Percentiles rank a stretch among this genome's conserved stretches.
These are phyloP conservation scores for Kalaharituber pfeilii DNA, from an alignment of 2,329 filamentous ascomycete species.

Conservation along the genomic window DNA sequence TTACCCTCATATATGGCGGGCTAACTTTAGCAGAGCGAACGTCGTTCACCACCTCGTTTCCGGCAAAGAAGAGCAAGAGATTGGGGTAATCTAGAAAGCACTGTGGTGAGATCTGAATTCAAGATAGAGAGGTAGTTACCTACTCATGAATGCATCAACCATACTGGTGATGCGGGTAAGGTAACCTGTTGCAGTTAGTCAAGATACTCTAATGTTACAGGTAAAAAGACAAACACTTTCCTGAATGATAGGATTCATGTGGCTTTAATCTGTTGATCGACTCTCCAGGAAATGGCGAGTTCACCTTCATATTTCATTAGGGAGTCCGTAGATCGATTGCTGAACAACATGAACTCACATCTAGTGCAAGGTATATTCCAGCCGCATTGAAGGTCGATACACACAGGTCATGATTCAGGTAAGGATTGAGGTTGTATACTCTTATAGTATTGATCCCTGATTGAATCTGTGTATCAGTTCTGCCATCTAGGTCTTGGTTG, in stretches of 20 bases:
- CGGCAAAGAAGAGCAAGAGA: constrained; percentile 71
- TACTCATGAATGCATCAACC: constrained; percentile 45
- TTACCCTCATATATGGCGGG: constrained; percentile 47
- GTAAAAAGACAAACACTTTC: too few relatives aligned
- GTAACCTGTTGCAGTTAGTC: constrained; percentile 36
- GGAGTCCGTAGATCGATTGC: background rate
- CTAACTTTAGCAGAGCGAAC: constrained; percentile 42
- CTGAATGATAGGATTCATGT: constrained; percentile 25
- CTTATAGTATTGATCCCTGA: constrained; percentile 39
- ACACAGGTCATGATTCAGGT: constrained; percentile 49
- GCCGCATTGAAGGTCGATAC: constrained; percentile 49
- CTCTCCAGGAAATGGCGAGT: constrained; percentile 44
- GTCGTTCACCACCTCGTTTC: constrained; percentile 65
- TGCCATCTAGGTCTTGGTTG: background rate
- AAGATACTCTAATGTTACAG: too few relatives aligned
- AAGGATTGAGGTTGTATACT: constrained; percentile 52
- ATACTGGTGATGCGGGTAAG: constrained; percentile 50
- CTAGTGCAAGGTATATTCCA: constrained; percentile 14
- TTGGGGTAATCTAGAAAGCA: constrained; percentile 44
- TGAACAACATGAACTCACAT: background rate
- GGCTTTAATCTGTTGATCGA: constrained; percentile 39
- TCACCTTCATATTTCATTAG: constrained; percentile 41
- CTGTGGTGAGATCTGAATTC: constrained; percentile 43
- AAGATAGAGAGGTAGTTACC: constrained; percentile 29
- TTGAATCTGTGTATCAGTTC: constrained; percentile 6